These are phyloP conservation scores for Dictyophora rubrovolvata DNA, from an alignment of 768 basidiomycete genomes.

Conservation along the genomic window DNA sequence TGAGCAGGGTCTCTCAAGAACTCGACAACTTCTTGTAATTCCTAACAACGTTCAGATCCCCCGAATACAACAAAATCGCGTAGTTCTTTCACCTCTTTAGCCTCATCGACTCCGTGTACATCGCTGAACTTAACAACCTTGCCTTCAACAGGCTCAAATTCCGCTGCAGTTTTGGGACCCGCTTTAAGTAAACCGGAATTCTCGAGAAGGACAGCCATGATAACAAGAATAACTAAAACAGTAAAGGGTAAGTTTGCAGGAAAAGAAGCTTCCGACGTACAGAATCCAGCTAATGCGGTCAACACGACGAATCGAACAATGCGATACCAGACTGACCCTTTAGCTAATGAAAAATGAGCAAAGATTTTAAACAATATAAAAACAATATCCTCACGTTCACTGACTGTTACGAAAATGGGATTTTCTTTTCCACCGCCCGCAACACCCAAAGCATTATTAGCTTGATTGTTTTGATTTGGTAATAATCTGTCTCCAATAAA, in stretches of 20 bases:
- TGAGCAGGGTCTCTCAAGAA: conserved; percentile 89
- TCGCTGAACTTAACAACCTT: conserved; percentile 86
- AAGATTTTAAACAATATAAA: conserved; percentile 8
- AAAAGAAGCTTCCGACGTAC: conserved; percentile 31
- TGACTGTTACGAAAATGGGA: conserved; percentile 74
- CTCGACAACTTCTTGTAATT: conserved; percentile 88
- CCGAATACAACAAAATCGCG: background rate
- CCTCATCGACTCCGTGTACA: conserved; percentile 96
- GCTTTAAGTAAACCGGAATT: conserved; percentile 90
- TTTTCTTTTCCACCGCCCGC: conserved; percentile 36
- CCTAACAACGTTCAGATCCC: conserved; percentile 33
- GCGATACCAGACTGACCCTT: conserved; percentile 55
- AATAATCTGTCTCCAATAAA: background rate
- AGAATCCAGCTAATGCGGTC: conserved; percentile 49
- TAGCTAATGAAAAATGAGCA: conserved; percentile 35
- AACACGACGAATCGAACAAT: conserved; percentile 53
- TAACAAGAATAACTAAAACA: conserved; percentile 61
- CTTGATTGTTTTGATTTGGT: background rate
- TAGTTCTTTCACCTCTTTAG: conserved; percentile 57
- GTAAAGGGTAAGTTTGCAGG: background rate
- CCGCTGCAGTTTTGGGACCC: conserved; percentile 56
- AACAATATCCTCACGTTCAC: conserved; percentile 52
- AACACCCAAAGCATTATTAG: conserved; percentile 25
- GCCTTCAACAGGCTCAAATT: conserved; percentile 75
- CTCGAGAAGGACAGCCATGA: conserved; percentile 83